Base-by-base conservation (phyloP, 2,329 filamentous ascomycete genomes). In the Pyrenophora tritici-repentis region DNA sequence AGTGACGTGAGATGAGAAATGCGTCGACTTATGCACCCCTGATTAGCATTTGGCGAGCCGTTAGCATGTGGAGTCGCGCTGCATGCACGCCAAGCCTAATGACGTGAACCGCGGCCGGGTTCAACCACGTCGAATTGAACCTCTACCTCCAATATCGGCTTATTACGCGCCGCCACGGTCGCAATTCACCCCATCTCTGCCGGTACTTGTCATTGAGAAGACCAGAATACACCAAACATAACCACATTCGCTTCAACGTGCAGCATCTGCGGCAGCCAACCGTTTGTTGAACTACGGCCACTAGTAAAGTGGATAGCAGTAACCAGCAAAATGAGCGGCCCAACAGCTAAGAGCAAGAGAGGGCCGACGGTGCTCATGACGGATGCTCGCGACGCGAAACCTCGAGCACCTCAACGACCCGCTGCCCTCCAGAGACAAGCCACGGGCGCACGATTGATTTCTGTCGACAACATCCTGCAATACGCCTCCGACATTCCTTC, bases 401-500 rank as follows among this genome's bases (percentile, higher is more conserved):
- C 58, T 56, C 47, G 71, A 66, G 55, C 63, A 26, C 58, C 50
- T 8, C 58, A 52, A 51, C 60, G 60, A 41, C 56, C 58, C n/a
- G 41, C 59, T 4, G 44, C 53, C 4, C 54, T 68, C 18, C 74
- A 72, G 43, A 68, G 74, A 41, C 72, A 74, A n/a, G 56, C 60
- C 2, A 60, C 63, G 46, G 68, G 32, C 35, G 65, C 58, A 61
- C 92, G 85, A 79, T 65, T 89, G 73, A 90, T 97, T 70, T 85
- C 82, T 13, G 93, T 99, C 73, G 94, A 99, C 77, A 96, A 93
- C 71, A 89, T 97, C 59, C 85, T 99, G 4, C 91, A 96, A 72
- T 90, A 96, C 77, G 88, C 91, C 53, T 94, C 91, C 42, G 92
- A 97, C 68, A 94, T 99, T 34, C 94, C 94, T 1, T 97, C 94